Evolutionary conservation across 1,139 yeast species (phyloP), one percentile per base, ranked within the genome.

Genomic region (Chernovozyma aurita): DNA sequence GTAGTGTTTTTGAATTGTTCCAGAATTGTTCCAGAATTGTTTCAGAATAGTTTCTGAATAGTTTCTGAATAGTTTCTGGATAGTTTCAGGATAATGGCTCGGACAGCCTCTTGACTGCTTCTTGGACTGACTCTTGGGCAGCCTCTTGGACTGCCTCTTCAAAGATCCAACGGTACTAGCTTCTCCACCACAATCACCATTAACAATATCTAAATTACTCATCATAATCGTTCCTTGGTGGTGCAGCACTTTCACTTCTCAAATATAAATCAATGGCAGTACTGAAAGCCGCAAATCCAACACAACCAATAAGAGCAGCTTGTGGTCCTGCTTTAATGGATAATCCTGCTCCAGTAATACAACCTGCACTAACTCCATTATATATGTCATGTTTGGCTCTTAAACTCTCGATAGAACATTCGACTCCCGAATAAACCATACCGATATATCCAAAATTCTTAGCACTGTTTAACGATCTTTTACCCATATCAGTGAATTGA

Each of bases 201-300:
- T n/a, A n/a, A n/a, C n/a, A n/a, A n/a, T 22, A 22, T n/a, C n/a
- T n/a, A 22, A 11, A 18, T 43, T 59, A 87, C 45, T 84, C 86
- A 57, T 90, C 95, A 59, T 90, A 94, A 63, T 92, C 98, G 52
- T 85, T 82, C 34, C 70, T 57, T 18, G 97, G 97, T 28, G 97
- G 97, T 38, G 78, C 78, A 6, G 84, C 82, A 50, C 85, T 76
- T 49, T 92, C 98, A 49, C 87, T 79, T 52, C 90, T 76, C 80
- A 92, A 73, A 54, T 92, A 92, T 50, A 86, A 63, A 57, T 92
- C 97, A 44, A 92, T 84, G 7, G 97, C 97, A 8, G 95, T 81
- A 39, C 95, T 84, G 58, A 92, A 92, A 3, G 95, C 95, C 13
- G 98, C 97, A 67, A 92, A 92, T 12, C 97, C 98, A 24, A 95